Evolutionary conservation across 306 rosid genomes (phyloP).

Genomic region (Prunus campanulata): DNA sequence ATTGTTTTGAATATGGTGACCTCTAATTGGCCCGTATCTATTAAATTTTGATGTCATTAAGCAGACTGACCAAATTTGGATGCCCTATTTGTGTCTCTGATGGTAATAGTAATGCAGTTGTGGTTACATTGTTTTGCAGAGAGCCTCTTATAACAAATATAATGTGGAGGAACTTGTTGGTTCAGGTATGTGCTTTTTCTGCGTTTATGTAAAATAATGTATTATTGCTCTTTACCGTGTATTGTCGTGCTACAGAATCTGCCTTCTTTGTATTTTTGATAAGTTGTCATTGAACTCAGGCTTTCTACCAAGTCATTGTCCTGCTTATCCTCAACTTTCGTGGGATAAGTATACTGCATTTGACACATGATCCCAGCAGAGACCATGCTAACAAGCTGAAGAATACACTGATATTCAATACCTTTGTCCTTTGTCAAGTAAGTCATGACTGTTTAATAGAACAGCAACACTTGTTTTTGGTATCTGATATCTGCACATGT

Average conservation of each 20-base stretch:
- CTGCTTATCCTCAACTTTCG: constrained; percentile 69
- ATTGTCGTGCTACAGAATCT: neutral
- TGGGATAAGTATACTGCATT: constrained; percentile 53
- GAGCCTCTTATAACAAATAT: constrained; percentile 89
- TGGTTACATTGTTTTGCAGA: constrained; percentile 37
- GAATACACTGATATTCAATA: constrained; percentile 86
- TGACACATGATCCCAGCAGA: constrained; percentile 18
- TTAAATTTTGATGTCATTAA: neutral
- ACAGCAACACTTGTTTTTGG: too few species aligned
- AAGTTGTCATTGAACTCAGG: constrained; percentile 39
- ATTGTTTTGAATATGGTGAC: neutral
- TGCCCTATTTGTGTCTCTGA: neutral
- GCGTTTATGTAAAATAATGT: too few species aligned
- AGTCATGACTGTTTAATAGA: constrained; percentile 17
- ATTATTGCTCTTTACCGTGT: neutral
- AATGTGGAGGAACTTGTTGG: constrained; percentile 91
- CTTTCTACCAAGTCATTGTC: constrained; percentile 73
- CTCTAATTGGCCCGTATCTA: neutral
- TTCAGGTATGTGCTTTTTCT: constrained; percentile 53
- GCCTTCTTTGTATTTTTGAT: neutral
- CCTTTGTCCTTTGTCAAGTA: constrained; percentile 96
- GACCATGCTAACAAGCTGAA: constrained; percentile 53
- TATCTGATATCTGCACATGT: too few species aligned
- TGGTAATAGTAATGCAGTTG: neutral
- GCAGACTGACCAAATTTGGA: neutral